These are phyloP conservation scores for Rhododendron williamsianum DNA, from an alignment of 148 eudicot genomes.

Conservation along the genomic window DNA sequence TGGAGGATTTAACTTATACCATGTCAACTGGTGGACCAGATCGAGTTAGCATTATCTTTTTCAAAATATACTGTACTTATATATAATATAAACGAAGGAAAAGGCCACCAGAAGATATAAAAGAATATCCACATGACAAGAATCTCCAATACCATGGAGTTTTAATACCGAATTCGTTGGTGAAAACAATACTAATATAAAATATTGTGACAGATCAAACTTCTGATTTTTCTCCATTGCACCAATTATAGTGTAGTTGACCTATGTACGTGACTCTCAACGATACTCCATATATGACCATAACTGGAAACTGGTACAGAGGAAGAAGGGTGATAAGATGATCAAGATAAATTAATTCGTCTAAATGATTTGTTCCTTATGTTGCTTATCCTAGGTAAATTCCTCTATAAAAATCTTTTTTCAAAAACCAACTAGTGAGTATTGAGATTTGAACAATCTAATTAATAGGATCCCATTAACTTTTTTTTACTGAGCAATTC, in stretches of 20 bases:
- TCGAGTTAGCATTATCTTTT: background rate
- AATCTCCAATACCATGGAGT: slow-evolving; percentile 2
- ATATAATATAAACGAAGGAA: background rate
- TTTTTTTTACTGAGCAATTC: no score
- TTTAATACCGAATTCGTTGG: background rate
- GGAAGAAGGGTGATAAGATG: no score
- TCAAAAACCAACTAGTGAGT: background rate
- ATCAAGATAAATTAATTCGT: no score
- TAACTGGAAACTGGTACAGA: no score
- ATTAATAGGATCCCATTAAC: background rate
- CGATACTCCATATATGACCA: no score
- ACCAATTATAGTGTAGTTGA: no score
- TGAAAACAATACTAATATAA: background rate
- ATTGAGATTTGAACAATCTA: background rate
- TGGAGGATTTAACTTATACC: background rate
- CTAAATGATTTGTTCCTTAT: background rate
- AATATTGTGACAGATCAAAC: background rate
- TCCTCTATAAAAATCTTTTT: background rate
- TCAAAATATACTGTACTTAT: no score
- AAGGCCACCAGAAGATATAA: background rate
- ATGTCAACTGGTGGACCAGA: background rate
- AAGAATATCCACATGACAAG: background rate
- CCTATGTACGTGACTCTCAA: no score
- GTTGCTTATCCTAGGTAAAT: background rate
- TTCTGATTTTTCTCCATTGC: background rate